Conservation (phyloP, 306 rosid species). For the Casuarina equisetifolia region DNA sequence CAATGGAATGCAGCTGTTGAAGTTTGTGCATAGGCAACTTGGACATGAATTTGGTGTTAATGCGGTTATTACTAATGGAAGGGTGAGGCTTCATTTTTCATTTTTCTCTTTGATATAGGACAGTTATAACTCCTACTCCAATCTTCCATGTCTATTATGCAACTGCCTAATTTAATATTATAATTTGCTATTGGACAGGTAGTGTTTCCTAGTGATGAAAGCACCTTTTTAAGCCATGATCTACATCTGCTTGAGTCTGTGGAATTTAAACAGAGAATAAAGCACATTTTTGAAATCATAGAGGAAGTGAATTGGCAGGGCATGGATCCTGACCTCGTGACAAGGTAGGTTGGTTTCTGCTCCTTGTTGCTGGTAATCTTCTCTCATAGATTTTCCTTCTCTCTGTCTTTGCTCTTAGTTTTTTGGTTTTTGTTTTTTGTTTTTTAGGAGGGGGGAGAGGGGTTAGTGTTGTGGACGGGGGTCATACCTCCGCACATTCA, state of each 20-base stretch:
- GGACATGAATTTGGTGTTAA: slow-evolving; percentile 67
- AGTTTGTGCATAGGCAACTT: slow-evolving; percentile 48
- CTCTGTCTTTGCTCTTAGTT: too few relatives aligned
- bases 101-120: too few relatives aligned
- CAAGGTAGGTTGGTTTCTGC: slow-evolving; percentile 60
- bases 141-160: slow-evolving; percentile 9
- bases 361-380: slow-evolving; percentile 9
- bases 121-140: neutral
- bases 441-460: neutral
- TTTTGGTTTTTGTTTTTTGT: neutral
- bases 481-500: neutral
- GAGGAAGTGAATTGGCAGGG: slow-evolving; percentile 83
- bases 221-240: slow-evolving; percentile 85
- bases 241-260: slow-evolving; percentile 84
- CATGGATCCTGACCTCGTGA: slow-evolving; percentile 75
- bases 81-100: slow-evolving; percentile 54
- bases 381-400: neutral
- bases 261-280: slow-evolving; percentile 84
- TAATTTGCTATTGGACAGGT: slow-evolving; percentile 50
- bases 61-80: slow-evolving; percentile 95
- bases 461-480: neutral
- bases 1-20: slow-evolving; percentile 55
- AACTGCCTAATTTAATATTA: slow-evolving; percentile 19
- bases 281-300: slow-evolving; percentile 74
- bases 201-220: slow-evolving; percentile 48